Base-by-base conservation (phyloP, 2,329 filamentous ascomycete genomes). In the Cercospora canescens region DNA sequence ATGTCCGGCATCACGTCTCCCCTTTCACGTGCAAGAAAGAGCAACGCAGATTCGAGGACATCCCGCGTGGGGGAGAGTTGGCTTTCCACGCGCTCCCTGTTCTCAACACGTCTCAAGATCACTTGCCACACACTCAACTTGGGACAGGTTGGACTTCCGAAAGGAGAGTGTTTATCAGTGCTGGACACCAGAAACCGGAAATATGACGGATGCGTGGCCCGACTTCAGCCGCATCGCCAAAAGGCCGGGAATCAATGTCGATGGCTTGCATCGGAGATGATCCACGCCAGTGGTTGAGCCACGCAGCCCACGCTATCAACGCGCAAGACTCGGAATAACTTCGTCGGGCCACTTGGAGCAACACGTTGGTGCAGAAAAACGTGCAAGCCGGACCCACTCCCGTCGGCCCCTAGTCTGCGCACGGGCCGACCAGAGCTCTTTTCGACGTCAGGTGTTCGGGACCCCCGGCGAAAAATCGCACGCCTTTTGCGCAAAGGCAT, bases 361-460 rank as follows among this genome's bases (percentile, higher is more conserved):
- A 45, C 62, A 45, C 55, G 32, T 55, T 63, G 65, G 61, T 55
- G 63, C 28, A 48, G 35, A 35, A 61, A 18, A 61, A 41, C 48
- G 30, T 50, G 32, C 21, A 41, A 48, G 55, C 55, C 62, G 68
- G 64, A 63, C 56, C 64, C 54, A 62, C 24, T 32, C 12, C 64
- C 54, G 52, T 35, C 61, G 39, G 58, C 60, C 63, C 35, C 59
- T 60, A 63, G 62, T 54, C 39, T 37, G 45, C 57, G 41, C 55
- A 45, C 41, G 62, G 63, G 59, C 61, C 65, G 58, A 65, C 45
- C 48, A 41, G 39, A 39, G 32, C 60, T 54, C 52, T 34, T 55
- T 18, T 60, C 50, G 55, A 69, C 63, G 57, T 67, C 68, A 69
- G 56, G 34, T 64, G 59, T 35, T 41, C 57, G 54, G 55, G 8